These are phyloP conservation scores for Kodamaea derodonti DNA, from an alignment of 1,139 yeast genomes.

Conservation along the genomic window DNA sequence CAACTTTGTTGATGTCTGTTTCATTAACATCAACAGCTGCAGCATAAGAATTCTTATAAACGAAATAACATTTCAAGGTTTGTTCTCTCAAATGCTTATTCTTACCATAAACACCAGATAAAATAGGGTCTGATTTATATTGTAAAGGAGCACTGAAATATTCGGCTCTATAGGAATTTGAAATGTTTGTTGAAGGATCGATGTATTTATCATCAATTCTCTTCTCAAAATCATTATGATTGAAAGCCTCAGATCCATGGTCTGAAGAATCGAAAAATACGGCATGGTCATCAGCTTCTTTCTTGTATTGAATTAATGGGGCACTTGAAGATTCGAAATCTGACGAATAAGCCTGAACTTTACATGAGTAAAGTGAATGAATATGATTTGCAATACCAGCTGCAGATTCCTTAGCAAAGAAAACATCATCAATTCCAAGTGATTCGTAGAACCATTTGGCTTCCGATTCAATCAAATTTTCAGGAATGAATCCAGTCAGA, in stretches of 20 bases:
- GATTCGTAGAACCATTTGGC: slow-evolving; percentile 85
- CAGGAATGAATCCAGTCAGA: slow-evolving; percentile 86
- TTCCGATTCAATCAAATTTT: slow-evolving; percentile 77
- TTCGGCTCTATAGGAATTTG: slow-evolving; percentile 66
- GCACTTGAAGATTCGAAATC: slow-evolving; percentile 19
- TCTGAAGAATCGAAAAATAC: slow-evolving; percentile 78
- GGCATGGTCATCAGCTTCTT: slow-evolving; percentile 83
- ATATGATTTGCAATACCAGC: slow-evolving; percentile 78
- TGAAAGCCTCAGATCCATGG: slow-evolving; percentile 24
- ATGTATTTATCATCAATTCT: slow-evolving; percentile 80
- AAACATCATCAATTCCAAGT: slow-evolving; percentile 88
- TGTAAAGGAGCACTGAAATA: slow-evolving; percentile 71
- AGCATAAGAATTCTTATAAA: slow-evolving; percentile 70
- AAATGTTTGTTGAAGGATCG: slow-evolving; percentile 46
- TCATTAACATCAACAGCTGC: slow-evolving; percentile 29
- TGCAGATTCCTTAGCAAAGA: slow-evolving; percentile 82
- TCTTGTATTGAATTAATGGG: slow-evolving; percentile 67
- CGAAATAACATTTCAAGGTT: slow-evolving; percentile 76
- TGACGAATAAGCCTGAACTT: slow-evolving; percentile 74
- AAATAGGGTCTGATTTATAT: slow-evolving; percentile 44
- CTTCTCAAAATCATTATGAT: slow-evolving; percentile 47
- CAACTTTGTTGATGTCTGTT: slow-evolving; percentile 59
- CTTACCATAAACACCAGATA: slow-evolving; percentile 39
- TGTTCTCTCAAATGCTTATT: slow-evolving; percentile 38
- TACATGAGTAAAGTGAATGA: slow-evolving; percentile 87